Base-by-base conservation (phyloP, 1,284 basidiomycete genomes). In the Melampsora americana region DNA sequence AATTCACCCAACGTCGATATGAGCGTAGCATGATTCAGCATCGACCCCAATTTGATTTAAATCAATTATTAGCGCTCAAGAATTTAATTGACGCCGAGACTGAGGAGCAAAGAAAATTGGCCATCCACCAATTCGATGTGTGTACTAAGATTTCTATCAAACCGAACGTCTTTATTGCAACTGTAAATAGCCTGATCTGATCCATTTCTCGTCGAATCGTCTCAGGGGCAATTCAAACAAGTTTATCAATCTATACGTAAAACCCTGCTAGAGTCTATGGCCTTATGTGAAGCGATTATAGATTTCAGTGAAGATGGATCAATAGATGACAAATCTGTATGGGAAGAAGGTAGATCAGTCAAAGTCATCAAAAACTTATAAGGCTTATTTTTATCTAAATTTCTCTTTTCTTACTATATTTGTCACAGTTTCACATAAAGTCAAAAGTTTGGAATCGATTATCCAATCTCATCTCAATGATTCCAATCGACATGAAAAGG, bases 221-320 rank as follows among this genome's bases (percentile, higher is more conserved):
- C 46, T 18, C 79, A 92, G 90, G 91, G 91, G 50, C 80, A 83
- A 28, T 85, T 87, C 46, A 84, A 87, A 71, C 82, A 84, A 26
- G 85, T 86, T 67, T 91, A 90, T 78, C 88, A 91, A 64, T 80
- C 85, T 2, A 83, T 95, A 60, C 85, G 92, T 64, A 81, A 82
- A 9, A 86, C 87, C 32, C 88, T 92, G 32, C 87, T 94, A 50
- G 84, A 86, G 32, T 89, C 89, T 72, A 87, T 92, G 65, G 89
- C 92, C 14, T 86, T 89, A 78, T 85, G 92, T 0, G 93, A 95
- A 82, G 93, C 92, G 0, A 84, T 94, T 53, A 93, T 95, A 75
- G 93, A 95, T 82, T 95, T 95, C 82, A 90, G 90, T 6, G 93
- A 95, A 83, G 90, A 90, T 30, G 92, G 94, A 80, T 90, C 92